Evolutionary conservation across 2,329 filamentous ascomycete species (phyloP), one percentile per base, ranked within the genome.

Genomic region (Colletotrichum falcatum): DNA sequence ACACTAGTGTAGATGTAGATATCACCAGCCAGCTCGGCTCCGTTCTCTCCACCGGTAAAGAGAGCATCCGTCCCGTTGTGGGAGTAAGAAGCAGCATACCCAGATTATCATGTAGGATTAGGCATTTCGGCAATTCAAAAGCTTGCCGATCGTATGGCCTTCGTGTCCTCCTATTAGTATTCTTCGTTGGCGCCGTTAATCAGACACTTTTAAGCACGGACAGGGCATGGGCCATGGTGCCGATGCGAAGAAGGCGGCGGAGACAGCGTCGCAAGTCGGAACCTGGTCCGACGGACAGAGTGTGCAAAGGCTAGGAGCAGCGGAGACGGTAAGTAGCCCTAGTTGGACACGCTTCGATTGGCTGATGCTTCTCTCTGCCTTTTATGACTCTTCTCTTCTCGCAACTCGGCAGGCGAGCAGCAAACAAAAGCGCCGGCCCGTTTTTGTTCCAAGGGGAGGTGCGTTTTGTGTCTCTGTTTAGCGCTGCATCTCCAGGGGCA

Each of bases 91-190:
- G 26, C 35, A 61, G 18, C 33, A 12, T 48, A 30, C 37, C 26
- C 26, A 33, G 35, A n/a, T 44, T 20, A 28, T 37, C 44, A 18
- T 12, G 54, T 56, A 16, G n/a, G 48, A 30, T 56, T 55, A 23
- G 49, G 56, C 58, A 54, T 58, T 46, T 39, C 26, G 20, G 46
- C 59, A 23, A 53, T 61, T 33, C 39, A 61, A 42, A 56, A n/a
- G 18, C n/a, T 28, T 51, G 64, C 48, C 67, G 63, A 67, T 70
- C 67, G 67, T 66, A 70, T 44, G 49, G 56, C 49, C 46, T 46
- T 18, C 26, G n/a, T 23, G 30, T 30, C 35, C 26, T 26, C n/a
- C n/a, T n/a, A n/a, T n/a, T n/a, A n/a, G n/a, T n/a, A 16, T 35
- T 42, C 49, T 58, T 58, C 51, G 42, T 61, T 61, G 56, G 51